Percentiles rank a stretch among this genome's conserved stretches.
Conservation (phyloP, 345 rosid genomes). For the Melaleuca alternifolia region DNA sequence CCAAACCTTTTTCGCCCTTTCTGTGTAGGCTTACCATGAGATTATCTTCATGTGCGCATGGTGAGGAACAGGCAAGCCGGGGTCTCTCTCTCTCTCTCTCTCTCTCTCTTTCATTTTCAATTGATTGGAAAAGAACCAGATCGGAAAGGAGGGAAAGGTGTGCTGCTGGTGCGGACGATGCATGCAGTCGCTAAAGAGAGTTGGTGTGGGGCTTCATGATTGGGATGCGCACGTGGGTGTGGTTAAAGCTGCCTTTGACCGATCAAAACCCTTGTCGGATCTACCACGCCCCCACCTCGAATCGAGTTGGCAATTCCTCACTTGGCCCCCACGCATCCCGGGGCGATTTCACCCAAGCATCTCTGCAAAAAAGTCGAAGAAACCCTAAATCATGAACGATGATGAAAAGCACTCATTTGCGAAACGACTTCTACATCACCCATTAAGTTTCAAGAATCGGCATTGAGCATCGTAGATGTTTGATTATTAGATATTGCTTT, state of each 20-base stretch:
- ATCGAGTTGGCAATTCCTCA: not conserved
- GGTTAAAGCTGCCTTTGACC: slow-evolving; percentile 19
- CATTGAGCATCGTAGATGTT: not conserved
- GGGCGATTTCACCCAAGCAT: not conserved
- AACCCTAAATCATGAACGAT: not conserved
- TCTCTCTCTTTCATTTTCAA: not conserved
- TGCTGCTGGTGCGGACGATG: not conserved
- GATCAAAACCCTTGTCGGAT: slow-evolving; percentile 5
- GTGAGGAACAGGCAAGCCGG: not conserved
- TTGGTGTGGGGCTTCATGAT: not conserved
- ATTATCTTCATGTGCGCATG: not conserved
- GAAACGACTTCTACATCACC: not conserved
- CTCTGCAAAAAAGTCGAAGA: not conserved
- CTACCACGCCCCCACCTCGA: not conserved
- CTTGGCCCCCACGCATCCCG: not conserved
- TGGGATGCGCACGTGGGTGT: slow-evolving; percentile 16
- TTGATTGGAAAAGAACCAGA: not conserved
- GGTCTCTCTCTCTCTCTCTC: not conserved
- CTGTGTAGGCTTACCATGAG: not conserved
- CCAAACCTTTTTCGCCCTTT: too few relatives aligned
- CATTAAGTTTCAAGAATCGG: not conserved
- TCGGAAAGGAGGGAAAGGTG: not conserved
- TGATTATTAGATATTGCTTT: not conserved
- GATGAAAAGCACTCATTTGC: not conserved
- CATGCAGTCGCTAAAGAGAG: not conserved